Evolutionary conservation across 1,284 basidiomycete species (phyloP).

Genomic region (Meira miltonrushii): DNA sequence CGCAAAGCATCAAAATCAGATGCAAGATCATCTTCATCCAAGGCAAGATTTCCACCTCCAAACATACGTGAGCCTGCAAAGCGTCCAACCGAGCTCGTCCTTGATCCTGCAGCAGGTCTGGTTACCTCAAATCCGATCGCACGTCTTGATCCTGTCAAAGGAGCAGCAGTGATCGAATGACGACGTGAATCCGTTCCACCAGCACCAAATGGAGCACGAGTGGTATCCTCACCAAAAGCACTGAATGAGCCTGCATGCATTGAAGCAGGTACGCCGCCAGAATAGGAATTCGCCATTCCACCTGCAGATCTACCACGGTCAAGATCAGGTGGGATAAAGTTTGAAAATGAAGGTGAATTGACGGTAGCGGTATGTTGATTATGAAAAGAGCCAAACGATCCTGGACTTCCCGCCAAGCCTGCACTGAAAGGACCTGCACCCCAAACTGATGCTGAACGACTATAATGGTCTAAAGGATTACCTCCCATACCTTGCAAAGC

Average conservation of each 20-base stretch:
- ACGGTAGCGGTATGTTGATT: conserved; percentile 21
- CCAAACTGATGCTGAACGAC: conserved; percentile 6
- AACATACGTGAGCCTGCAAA: conserved; percentile 22
- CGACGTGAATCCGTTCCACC: conserved; percentile 32
- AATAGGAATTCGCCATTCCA: conserved; percentile 16
- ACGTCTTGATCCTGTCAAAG: conserved; percentile 25
- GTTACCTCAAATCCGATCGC: conserved; percentile 34
- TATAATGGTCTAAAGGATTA: conserved; percentile 10
- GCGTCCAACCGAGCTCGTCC: conserved; percentile 14
- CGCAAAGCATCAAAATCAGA: conserved; percentile 23
- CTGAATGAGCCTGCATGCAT: background rate
- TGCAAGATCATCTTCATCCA: conserved; percentile 37
- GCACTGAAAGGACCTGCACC: background rate
- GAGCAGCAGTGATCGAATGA: conserved; percentile 26
- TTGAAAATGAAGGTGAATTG: background rate
- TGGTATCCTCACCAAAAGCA: background rate
- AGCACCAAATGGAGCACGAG: conserved; percentile 2
- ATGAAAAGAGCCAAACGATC: conserved; percentile 10
- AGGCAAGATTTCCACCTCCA: conserved; percentile 28
- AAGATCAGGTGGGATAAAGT: background rate
- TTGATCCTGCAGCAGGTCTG: background rate
- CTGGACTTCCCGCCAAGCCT: background rate
- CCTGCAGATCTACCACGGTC: background rate
- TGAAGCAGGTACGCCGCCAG: background rate
- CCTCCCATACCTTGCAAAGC: conserved; percentile 22